Percentiles rank a stretch among this genome's conserved stretches.
These are phyloP conservation scores for Cryoendolithus antarcticus DNA, from an alignment of 2,329 filamentous ascomycete species.

Conservation along the genomic window DNA sequence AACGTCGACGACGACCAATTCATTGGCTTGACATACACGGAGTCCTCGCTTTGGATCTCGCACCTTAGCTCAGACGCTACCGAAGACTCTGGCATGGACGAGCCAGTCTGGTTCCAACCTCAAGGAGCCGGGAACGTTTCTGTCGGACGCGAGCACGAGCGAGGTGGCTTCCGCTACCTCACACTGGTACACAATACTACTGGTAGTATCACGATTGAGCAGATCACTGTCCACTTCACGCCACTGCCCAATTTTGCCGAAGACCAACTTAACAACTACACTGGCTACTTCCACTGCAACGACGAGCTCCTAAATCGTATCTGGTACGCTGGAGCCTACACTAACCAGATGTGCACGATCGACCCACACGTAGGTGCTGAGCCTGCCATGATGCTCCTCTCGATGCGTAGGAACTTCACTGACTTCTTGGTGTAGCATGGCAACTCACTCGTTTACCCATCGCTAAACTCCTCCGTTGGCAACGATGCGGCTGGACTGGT, in stretches of 20 bases:
- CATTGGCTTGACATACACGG: slow-evolving; percentile 32
- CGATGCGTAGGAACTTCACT: too few species aligned
- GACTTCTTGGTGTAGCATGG: not conserved
- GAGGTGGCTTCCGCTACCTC: slow-evolving; percentile 43
- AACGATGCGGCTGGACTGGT: slow-evolving; percentile 3
- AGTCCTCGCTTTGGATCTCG: slow-evolving; percentile 38
- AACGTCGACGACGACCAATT: slow-evolving; percentile 24
- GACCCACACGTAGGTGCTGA: slow-evolving; percentile 12
- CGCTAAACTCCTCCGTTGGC: slow-evolving; percentile 7
- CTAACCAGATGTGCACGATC: slow-evolving; percentile 25
- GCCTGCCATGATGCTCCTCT: too few species aligned
- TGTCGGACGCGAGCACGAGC: slow-evolving; percentile 26
- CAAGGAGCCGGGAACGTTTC: slow-evolving; percentile 27
- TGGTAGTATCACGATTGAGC: slow-evolving; percentile 25
- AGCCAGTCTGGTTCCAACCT: slow-evolving; percentile 36
- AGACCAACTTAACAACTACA: slow-evolving; percentile 26
- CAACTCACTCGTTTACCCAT: slow-evolving; percentile 6
- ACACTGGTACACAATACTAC: slow-evolving; percentile 30
- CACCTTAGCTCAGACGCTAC: slow-evolving; percentile 36
- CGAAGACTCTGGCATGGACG: slow-evolving; percentile 29
- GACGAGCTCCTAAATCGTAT: slow-evolving; percentile 33
- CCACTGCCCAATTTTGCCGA: slow-evolving; percentile 31
- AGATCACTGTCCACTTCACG: slow-evolving; percentile 33
- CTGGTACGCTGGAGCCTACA: slow-evolving; percentile 32
- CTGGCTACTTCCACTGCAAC: slow-evolving; percentile 31